A percentile compares a stretch with the other conserved stretches of the same genome.
phyloP scores from a whole-genome alignment of 306 rosid species.

The Benincasa hispida region DNA sequence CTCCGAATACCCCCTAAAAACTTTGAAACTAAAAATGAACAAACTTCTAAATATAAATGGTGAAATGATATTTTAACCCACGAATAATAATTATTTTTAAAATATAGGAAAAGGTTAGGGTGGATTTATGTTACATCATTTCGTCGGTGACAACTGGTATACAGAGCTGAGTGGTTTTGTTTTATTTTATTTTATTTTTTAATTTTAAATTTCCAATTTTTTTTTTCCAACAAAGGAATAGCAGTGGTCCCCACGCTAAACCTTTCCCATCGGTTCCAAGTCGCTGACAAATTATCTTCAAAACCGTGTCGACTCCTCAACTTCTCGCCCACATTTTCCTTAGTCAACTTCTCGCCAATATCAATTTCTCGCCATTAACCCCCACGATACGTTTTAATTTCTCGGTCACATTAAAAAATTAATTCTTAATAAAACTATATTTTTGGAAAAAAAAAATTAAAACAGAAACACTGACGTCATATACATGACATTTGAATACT shows the following conservation, averaged over 20 bases:
- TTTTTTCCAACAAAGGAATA: not conserved
- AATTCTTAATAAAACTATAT: too few relatives aligned
- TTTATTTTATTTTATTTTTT: not conserved
- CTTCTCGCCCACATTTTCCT: not conserved
- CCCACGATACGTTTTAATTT: not conserved
- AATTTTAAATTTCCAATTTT: not conserved
- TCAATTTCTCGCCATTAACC: not conserved
- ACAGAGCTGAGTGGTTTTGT: not conserved
- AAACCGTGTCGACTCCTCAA: not conserved
- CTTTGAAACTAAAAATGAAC: too few relatives aligned
- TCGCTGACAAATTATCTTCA: slow-evolving; percentile 1
- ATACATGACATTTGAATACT: not conserved
- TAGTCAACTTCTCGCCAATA: not conserved
- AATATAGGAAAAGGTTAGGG: not conserved
- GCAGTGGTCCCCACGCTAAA: not conserved
- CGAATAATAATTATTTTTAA: too few relatives aligned
- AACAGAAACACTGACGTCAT: not conserved
- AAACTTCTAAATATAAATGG: too few relatives aligned
- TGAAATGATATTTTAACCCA: too few relatives aligned
- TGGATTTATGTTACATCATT: slow-evolving; percentile 1
- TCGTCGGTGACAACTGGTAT: slow-evolving; percentile 8
- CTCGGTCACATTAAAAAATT: too few relatives aligned
- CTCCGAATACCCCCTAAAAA: too few relatives aligned
- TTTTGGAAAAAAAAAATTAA: not conserved
- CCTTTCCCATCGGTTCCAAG: not conserved